Conservation (phyloP, 1,139 yeast species). For the Suhomyces maxii region DNA sequence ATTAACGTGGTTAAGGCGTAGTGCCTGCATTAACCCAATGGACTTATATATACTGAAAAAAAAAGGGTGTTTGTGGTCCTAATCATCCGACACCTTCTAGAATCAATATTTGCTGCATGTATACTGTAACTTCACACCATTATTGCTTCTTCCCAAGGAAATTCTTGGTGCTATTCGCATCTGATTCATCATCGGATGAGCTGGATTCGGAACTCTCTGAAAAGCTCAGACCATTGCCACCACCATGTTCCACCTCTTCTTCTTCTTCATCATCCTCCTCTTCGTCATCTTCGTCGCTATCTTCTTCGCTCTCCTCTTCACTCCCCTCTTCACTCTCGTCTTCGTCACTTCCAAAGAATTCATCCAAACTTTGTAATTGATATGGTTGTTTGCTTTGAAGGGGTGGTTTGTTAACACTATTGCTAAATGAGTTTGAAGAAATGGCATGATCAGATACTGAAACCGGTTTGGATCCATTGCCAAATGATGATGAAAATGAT, state of each 20-base stretch:
- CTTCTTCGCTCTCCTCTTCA: conserved; percentile 26
- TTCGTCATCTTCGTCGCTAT: conserved; percentile 21
- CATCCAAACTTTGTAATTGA: conserved; percentile 77
- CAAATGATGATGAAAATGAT: conserved; percentile 7
- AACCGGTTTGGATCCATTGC: conserved; percentile 21
- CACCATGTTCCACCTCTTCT: conserved; percentile 20
- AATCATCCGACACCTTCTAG: background rate
- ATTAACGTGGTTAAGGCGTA: too few species aligned
- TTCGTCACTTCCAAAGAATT: conserved; percentile 67
- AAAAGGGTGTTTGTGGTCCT: background rate
- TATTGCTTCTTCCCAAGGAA: background rate
- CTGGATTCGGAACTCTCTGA: conserved; percentile 4
- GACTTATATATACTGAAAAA: too few species aligned
- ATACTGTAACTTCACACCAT: background rate
- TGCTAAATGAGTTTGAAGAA: conserved; percentile 24
- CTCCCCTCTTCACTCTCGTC: conserved; percentile 27
- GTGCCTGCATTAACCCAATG: background rate
- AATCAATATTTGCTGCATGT: background rate
- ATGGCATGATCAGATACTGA: conserved; percentile 24
- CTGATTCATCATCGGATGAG: conserved; percentile 2
- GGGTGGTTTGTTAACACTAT: background rate
- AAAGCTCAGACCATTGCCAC: conserved; percentile 1
- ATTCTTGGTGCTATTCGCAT: conserved; percentile 3
- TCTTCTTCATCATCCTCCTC: conserved; percentile 28
- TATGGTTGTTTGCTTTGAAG: conserved; percentile 34